Conservation (phyloP, 164 flowering plant species). For the Taxillus chinensis region DNA sequence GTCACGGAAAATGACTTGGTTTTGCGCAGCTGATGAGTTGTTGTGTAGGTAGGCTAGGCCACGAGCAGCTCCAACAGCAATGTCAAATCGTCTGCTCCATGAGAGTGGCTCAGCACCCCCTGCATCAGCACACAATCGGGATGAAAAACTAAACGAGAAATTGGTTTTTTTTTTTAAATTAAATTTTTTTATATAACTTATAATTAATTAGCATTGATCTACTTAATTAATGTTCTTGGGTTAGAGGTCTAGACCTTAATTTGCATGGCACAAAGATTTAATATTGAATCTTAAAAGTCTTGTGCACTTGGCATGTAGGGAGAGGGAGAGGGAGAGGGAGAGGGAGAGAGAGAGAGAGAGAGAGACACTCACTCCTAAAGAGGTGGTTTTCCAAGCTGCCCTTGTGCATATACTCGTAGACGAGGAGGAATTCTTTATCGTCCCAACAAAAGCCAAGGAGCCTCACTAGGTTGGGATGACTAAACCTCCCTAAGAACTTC, state of each 20-base stretch:
- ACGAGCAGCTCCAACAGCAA: conserved; percentile 11
- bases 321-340: no score
- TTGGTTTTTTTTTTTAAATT: no score
- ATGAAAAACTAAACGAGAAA: no score
- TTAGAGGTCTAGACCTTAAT: no score
- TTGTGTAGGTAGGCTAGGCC: conserved; percentile 11
- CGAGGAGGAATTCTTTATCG: background rate
- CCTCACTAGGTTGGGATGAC: conserved; percentile 3
- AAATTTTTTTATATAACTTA: background rate
- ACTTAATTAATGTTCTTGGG: background rate
- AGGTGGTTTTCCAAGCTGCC: conserved; percentile 10
- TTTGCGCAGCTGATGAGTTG: background rate
- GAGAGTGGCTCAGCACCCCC: conserved; percentile 3
- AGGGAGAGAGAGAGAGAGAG: no score
- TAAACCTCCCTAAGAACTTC: background rate
- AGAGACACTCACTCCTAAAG: background rate
- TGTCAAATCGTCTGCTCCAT: conserved; percentile 2
- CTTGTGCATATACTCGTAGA: conserved; percentile 11
- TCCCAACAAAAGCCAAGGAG: conserved; percentile 3
- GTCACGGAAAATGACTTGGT: conserved; percentile 9
- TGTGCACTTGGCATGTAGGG: no score
- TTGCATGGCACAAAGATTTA: no score
- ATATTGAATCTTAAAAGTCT: no score
- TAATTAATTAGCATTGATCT: no score
- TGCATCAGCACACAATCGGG: background rate